These are phyloP conservation scores for Penicillium psychrosexuale DNA, from an alignment of 2,329 filamentous ascomycete species.

Conservation along the genomic window DNA sequence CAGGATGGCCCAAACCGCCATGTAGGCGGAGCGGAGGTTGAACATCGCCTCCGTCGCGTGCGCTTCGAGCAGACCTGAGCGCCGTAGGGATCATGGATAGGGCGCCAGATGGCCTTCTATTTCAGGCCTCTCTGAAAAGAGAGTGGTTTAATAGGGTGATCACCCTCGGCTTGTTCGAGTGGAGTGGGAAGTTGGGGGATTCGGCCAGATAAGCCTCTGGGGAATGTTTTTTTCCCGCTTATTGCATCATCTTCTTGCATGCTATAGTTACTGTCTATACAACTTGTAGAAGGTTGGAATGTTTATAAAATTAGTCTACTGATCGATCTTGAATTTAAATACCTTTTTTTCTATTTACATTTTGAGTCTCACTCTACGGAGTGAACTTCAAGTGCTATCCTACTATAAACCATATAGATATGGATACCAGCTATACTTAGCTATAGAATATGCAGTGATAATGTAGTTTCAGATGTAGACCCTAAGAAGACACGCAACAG, in stretches of 20 bases:
- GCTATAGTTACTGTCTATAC: not conserved
- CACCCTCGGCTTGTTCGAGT: constrained; percentile 1
- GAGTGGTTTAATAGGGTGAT: not conserved
- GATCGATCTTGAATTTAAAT: not conserved
- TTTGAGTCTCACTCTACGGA: not conserved
- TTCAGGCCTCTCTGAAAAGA: not conserved
- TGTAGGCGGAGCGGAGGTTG: constrained; percentile 33
- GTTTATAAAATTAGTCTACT: not conserved
- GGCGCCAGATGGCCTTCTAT: constrained; percentile 8
- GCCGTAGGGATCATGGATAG: constrained; percentile 24
- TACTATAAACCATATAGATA: not conserved
- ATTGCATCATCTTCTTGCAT: constrained; percentile 15
- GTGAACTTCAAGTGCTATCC: not conserved
- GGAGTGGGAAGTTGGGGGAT: constrained; percentile 12
- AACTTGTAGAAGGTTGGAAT: not conserved
- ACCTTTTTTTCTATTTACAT: not conserved
- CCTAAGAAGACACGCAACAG: too few relatives aligned
- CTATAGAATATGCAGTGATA: too few relatives aligned
- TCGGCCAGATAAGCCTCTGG: constrained; percentile 34
- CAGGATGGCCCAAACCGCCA: constrained; percentile 33
- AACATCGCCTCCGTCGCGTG: constrained; percentile 42
- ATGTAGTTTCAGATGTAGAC: too few relatives aligned
- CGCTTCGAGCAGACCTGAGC: constrained; percentile 33
- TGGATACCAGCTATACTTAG: too few relatives aligned
- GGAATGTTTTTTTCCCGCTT: constrained; percentile 13